Base-by-base conservation (phyloP, 257 asterid species). In the Nicotiana benthamiana region DNA sequence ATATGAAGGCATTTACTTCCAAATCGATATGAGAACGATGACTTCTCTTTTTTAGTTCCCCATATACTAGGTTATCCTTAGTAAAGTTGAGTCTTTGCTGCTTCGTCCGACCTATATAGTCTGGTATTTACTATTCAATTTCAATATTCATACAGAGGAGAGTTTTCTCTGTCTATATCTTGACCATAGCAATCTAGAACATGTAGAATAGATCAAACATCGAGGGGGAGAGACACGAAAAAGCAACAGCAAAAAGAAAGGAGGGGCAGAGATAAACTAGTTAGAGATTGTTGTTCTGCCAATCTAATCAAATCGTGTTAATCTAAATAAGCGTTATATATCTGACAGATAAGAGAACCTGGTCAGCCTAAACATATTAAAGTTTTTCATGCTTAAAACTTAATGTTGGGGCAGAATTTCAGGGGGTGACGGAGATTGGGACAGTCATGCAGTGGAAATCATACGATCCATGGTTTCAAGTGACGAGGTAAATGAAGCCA, bases 301-400 rank as follows among this genome's bases (percentile, higher is more conserved):
- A 36, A 68, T 20, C 56, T 20, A 27, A n/a, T 40, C 76, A 40
- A 40, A 40, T 40, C 22, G 32, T 68, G 56, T 68, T 68, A 16
- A 36, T 40, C 32, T 4, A 40, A 68, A 20, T 68, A 40, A 40
- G 12, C 48, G 1, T 40, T 40, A 40, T 40, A 40, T 8, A 40
- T 9, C 48, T 1, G 48, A 40, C 48, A 40, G 12, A 40, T 40
- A 40, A 30, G 34, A 30, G 34, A 66, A 36, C 30, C 56, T 70
- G 34, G 46, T 22, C 24, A 20, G 12, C 15, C 22, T 20, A 40
- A 70, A 43, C 22, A 46, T 12, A 70, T 3, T 6, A 20, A 70
- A 70, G 77, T 20, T 70, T 40, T 70, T 70, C 77, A 70, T 40
- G 77, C 77, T 70, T 43, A 40, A 40, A 20, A 70, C 57, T 20